Evolutionary conservation across 2,329 filamentous ascomycete species (phyloP), one percentile per base, ranked within the genome.

Genomic region (Talaromyces marneffei): DNA sequence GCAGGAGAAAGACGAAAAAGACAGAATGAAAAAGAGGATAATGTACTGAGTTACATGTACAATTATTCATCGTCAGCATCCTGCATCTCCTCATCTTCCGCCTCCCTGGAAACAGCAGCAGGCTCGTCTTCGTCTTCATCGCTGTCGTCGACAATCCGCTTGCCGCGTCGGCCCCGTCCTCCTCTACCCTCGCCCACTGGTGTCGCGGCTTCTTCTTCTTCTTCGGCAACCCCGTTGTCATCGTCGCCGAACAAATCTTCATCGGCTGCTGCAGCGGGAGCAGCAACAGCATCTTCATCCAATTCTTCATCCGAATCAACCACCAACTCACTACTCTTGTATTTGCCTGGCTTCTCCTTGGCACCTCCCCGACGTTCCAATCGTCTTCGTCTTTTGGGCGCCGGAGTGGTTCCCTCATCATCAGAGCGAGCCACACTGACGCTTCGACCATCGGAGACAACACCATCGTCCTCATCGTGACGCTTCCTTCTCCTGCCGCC

Each of bases 261-360:
- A 23, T 74, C 71, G 18, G 70, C 31, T 39, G 70, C 68, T 2
- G 67, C 68, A 18, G 57, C 67, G 6, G 39, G 66, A 73, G 75
- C 65, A 75, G 75, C 64, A 75, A 74, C 57, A 77, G 77, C 61
- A 65, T 68, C 50, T 69, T 69, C 57, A 25, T 74, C 75, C 37
- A 81, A 81, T 2, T 82, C 83, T 1, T 84, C 74, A 40, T 76
- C 87, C 63, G 87, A 91, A 65, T 93, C 89, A 48, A 91, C 88
- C 29, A 96, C 86, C 64, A 92, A 85, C 75, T 96, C 92, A 1
- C 84, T 87, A 56, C 89, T 92, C 82, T 96, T 96, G 81, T 85
- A 96, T 76, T 96, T 95, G 73, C 74, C 76, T 66, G 66, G 69
- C 56, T 73, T 75, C 68, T 66, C 71, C 68, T 71, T 76, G 53